Conservation (phyloP, 306 rosid genomes). For the Aeschynomene evenia region DNA sequence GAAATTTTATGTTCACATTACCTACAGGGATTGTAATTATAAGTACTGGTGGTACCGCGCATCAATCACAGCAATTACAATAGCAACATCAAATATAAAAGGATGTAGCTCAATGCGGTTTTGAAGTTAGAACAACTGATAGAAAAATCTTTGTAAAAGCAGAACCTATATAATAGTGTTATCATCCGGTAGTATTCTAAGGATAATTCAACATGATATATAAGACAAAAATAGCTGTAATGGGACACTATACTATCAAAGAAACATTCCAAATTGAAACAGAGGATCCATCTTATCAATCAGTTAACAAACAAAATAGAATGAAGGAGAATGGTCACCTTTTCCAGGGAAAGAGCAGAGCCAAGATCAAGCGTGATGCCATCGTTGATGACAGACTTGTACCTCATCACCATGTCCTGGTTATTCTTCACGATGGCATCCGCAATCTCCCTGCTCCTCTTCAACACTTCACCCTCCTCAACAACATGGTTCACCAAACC, state of each 20-base stretch:
- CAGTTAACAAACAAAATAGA: neutral
- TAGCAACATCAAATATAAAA: no score
- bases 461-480: slow-evolving; percentile 68
- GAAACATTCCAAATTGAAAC: neutral
- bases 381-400: slow-evolving; percentile 81
- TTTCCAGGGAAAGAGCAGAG: slow-evolving; percentile 73
- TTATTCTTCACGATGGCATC: slow-evolving; percentile 63
- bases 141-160: no score
- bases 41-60: no score
- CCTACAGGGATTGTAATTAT: no score
- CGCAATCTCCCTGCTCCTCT: slow-evolving; percentile 70
- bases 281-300: neutral
- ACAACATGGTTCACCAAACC: slow-evolving; percentile 89
- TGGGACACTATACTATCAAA: neutral
- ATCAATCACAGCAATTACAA: no score
- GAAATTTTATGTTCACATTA: no score
- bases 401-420: slow-evolving; percentile 78
- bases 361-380: slow-evolving; percentile 78
- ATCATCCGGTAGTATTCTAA: neutral
- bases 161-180: no score
- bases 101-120: no score
- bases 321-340: slow-evolving; percentile 44
- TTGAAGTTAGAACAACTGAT: no score
- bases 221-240: neutral
- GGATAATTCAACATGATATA: neutral